Evolutionary conservation across 2,329 filamentous ascomycete genomes (phyloP), one percentile per base, ranked within the genome.

Genomic region (Knufia fluminis): DNA sequence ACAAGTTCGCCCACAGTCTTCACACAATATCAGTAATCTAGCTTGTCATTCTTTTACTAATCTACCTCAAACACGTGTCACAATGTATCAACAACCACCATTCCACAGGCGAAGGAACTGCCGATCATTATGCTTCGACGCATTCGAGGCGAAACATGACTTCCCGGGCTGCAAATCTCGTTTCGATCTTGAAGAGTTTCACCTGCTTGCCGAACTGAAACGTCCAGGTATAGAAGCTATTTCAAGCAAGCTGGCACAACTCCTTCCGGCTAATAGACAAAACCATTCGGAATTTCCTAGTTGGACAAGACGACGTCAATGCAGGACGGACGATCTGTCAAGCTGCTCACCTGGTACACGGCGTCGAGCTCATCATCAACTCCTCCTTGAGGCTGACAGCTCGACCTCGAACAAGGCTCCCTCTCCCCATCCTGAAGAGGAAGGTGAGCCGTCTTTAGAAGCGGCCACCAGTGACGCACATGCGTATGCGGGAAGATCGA

Each of bases 381-480:
- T 8, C 35, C 12, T 8, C 7, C 35, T 38, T n/a, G 35, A 16
- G 14, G 14, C 17, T 19, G 17, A 8, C 16, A n/a, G 16, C 17
- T n/a, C 12, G 16, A 38, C 7, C 35, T 38, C 12, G 10, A n/a
- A 24, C 9, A 41, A 44, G 41, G 26, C 24, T 45, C 42, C 12
- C 3, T 20, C 19, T 26, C 10, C 8, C 10, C 7, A 3, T 16
- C n/a, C 32, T 4, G 23, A 19, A 20, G 44, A 24, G 33, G 44
- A 24, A 46, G 24, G 31, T 38, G 22, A 26, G 23, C 31, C 44
- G 44, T 23, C 3, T n/a, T n/a, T 33, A 10, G 10, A n/a, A 38
- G 10, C n/a, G 4, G 6, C 31, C 17, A 22, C 44, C 16, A 24
- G 32, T 46, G 44, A 46, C 44, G 44, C 31, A 46, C 28, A 46